These are phyloP conservation scores for Pleurotus ostreatus DNA, from an alignment of 768 basidiomycete genomes.

Conservation along the genomic window DNA sequence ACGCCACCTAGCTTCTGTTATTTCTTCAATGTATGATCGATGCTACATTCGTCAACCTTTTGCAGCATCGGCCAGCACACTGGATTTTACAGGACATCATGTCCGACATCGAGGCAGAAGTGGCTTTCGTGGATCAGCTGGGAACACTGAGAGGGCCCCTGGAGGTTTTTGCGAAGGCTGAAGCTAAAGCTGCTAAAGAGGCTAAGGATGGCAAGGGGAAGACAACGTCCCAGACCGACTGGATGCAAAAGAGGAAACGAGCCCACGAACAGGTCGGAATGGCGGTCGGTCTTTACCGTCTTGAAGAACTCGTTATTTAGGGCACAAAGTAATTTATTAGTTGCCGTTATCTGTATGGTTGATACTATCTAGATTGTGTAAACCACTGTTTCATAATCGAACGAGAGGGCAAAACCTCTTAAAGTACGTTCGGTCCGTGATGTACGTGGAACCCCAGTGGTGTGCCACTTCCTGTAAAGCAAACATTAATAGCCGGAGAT, in stretches of 20 bases:
- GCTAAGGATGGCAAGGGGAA: constrained; percentile 28
- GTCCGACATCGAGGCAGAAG: constrained; percentile 51
- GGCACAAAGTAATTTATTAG: background rate
- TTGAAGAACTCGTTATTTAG: constrained; percentile 65
- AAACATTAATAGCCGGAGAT: too few species aligned
- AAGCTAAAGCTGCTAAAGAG: constrained; percentile 44
- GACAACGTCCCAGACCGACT: constrained; percentile 33
- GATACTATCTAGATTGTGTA: background rate
- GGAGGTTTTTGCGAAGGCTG: constrained; percentile 57
- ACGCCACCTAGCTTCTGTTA: constrained; percentile 20
- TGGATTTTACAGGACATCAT: constrained; percentile 44
- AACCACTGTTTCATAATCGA: too few species aligned
- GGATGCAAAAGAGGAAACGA: constrained; percentile 50
- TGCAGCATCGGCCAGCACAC: constrained; percentile 63
- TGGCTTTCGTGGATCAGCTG: constrained; percentile 42
- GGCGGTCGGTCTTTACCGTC: constrained; percentile 61
- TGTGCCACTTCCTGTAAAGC: too few species aligned
- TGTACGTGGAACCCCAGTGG: too few species aligned
- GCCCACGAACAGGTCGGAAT: constrained; percentile 49
- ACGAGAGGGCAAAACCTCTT: too few species aligned
- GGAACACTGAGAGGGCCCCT: constrained; percentile 58
- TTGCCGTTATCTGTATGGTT: background rate
- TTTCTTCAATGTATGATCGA: constrained; percentile 71
- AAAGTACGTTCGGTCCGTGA: too few species aligned
- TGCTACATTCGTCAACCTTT: constrained; percentile 62